Base-by-base conservation (phyloP, 306 rosid species). In the Medicago arabica region DNA sequence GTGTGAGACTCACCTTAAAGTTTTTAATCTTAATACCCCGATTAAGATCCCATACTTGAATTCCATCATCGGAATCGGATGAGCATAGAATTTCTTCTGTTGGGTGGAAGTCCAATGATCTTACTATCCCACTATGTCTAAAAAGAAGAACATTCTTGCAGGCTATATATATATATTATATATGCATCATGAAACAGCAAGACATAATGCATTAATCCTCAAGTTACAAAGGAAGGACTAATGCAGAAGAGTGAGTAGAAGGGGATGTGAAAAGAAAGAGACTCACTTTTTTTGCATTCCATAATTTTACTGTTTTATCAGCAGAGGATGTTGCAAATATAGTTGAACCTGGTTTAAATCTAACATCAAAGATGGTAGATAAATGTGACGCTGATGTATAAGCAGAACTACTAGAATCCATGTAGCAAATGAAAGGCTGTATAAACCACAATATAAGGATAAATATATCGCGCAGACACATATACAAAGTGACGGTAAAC, bases 101-200 rank as follows among this genome's bases (percentile, higher is more conserved):
- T 7, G 58, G 73, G 73, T 68, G 43, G 73, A 68, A 68, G 41
- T 68, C 73, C 21, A 68, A 28, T 68, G 73, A 68, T 21, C 4
- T 67, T 46, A 67, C 72, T 9, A 1, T 7, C 23, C 43, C 19
- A 14, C 25, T 23, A 68, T 68, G 73, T 10, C 40, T 39, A 25
- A 68, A 16, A 47, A 2, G 8, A 2, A 47, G 41, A 47, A 25
- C 11, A 15, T 4, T 14, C 1, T 68, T 18, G 8, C 17, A 25
- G 73, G 59, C 73, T 25, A 25, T 25, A 25, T n/a, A n/a, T n/a
- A n/a, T n/a, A n/a, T n/a, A n/a, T n/a, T 25, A 25, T 69, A 46
- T 69, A 36, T 11, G 12, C 17, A 54, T 55, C 13, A 18, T 34
- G 14, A 62, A 36, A 62, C 49, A 64, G 7, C 13, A 63, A 18